phyloP scores from a whole-genome alignment of 176 grass and related monocot species.

The Bolboschoenus planiculmis region DNA sequence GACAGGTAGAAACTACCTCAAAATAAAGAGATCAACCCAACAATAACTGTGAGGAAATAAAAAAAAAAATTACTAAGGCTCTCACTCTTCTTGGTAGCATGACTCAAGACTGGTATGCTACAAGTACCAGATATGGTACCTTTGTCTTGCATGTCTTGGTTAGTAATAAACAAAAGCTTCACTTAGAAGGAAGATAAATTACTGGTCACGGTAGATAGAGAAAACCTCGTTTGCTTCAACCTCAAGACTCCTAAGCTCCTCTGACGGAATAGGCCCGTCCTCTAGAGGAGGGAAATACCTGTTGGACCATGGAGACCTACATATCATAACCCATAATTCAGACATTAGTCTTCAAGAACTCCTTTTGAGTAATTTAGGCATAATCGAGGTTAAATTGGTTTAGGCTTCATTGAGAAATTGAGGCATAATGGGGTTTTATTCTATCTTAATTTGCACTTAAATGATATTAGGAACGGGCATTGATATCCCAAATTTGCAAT shows the following conservation, averaged over 20 bases:
- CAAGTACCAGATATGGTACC: not conserved
- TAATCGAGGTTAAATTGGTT: not conserved
- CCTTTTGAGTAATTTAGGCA: not conserved
- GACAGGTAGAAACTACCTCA: not conserved
- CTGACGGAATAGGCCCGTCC: slow-evolving; percentile 75
- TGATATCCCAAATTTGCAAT: not conserved
- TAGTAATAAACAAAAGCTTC: slow-evolving; percentile 1
- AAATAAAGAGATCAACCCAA: not conserved
- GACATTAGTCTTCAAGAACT: not conserved
- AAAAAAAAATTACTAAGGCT: not conserved
- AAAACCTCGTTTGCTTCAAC: slow-evolving; percentile 92
- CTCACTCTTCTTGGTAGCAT: not conserved
- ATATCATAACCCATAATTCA: slow-evolving; percentile 9
- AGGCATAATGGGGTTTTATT: not conserved
- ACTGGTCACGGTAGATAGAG: slow-evolving; percentile 92
- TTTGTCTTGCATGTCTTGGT: not conserved
- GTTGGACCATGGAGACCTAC: slow-evolving; percentile 97
- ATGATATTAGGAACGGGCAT: not conserved
- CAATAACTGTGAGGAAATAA: not conserved
- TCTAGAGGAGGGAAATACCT: slow-evolving; percentile 80
- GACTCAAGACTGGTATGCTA: not conserved
- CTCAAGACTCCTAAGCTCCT: slow-evolving; percentile 70
- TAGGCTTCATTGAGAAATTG: not conserved
- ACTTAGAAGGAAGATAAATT: slow-evolving; percentile 27
- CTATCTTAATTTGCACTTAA: not conserved